Conservation (phyloP, 257 asterid species). For the Solanum tarijense region DNA sequence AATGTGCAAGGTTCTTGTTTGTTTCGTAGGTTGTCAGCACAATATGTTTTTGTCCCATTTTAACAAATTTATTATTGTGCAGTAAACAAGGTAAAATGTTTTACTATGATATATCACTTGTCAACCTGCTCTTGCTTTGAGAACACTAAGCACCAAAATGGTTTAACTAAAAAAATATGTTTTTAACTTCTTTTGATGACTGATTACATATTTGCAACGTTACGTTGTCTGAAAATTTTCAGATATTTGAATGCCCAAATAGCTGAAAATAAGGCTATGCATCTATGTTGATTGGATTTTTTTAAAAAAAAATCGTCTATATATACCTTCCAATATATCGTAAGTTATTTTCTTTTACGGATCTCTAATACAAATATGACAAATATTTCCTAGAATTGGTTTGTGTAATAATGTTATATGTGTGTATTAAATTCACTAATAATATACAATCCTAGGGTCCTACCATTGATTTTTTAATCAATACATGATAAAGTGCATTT, state of each 20-base stretch:
- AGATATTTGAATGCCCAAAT: background rate
- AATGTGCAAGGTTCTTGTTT: conserved; percentile 6
- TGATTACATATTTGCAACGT: background rate
- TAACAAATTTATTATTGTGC: background rate
- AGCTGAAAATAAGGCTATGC: background rate
- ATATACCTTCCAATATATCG: no score
- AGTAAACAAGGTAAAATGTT: background rate
- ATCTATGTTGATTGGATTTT: background rate
- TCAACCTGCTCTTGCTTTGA: background rate
- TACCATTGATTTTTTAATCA: background rate
- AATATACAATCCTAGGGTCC: background rate
- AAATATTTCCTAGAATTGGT: background rate
- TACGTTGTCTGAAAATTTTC: background rate
- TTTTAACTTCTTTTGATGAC: background rate
- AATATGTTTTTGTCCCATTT: background rate
- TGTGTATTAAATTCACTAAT: background rate
- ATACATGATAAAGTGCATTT: background rate
- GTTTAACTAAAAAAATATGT: background rate
- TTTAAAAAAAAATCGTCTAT: background rate
- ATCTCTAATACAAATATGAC: background rate
- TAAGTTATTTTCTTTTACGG: background rate
- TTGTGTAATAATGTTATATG: background rate
- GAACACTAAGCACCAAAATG: background rate
- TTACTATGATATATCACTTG: background rate
- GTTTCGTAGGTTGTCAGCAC: background rate